Base-by-base conservation (phyloP, 2,329 filamentous ascomycete species). In the Colletotrichum somersetense region DNA sequence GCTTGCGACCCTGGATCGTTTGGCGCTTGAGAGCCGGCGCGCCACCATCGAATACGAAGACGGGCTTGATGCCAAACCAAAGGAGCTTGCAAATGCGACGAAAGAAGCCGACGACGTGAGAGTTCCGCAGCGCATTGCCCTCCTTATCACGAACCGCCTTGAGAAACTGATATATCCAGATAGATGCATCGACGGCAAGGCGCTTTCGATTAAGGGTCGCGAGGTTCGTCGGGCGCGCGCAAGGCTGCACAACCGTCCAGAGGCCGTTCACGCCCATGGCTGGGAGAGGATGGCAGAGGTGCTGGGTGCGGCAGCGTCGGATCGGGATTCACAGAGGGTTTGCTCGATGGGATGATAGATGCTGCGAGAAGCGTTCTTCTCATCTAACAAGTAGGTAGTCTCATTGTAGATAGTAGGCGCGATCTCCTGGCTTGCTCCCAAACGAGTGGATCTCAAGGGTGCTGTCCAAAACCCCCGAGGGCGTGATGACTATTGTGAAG, bases 151-250 rank as follows among this genome's bases (percentile, higher is more conserved):
- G 95, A 14, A 99, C 96, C 12, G 97, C 96, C 85, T 99, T 99
- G 77, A 99, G 90, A 79, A 99, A 99, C 80, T 99, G 96, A 86
- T 99, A 99, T 77, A 99, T 98, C 96, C 96, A 99, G 80, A 99
- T 99, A 16, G 95, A 98, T 71, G 97, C 96, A 83, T 99, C 96
- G 76, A 99, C 94, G 58, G 96, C 97, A 62, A 99, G 92, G 20
- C 96, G 94, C 84, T 97, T 98, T 77, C 93, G 94, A 81, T 98
- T 98, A 73, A 99, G 91, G 18, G 96, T 97, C 77, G 97, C 95
- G 77, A 99, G 92, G 82, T 97, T 98, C 74, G 97, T 97, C 26
- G 96, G 97, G 48, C 96, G 93, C 59, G 96, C 96, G 80, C 95
- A 98, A 57, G 96, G 96, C 83, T 97, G 94, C 75, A 98, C 87